Percentiles rank a stretch among this genome's conserved stretches.
phyloP scores from a whole-genome alignment of 176 grass and related monocot genomes.

The Carex cristatella region DNA sequence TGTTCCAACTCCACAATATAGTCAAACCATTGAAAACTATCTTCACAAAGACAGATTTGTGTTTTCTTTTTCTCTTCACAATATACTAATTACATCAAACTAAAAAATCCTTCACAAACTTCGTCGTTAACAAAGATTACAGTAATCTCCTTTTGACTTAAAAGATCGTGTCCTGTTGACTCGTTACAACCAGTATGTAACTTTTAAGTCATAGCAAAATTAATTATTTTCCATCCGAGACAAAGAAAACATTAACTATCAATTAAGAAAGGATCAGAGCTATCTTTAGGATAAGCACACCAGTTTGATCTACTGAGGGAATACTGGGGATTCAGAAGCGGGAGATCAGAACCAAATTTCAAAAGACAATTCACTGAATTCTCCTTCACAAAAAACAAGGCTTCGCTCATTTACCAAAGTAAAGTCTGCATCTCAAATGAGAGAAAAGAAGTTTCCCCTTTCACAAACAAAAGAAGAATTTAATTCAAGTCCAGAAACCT shows the following conservation, averaged over 20 bases:
- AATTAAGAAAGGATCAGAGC: neutral
- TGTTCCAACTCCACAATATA: neutral
- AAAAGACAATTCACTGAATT: neutral
- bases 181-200: neutral
- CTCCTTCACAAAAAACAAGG: conserved; percentile 13
- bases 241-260: neutral
- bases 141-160: neutral
- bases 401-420: neutral
- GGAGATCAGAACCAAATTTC: neutral
- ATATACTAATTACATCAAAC: neutral
- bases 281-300: neutral
- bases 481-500: neutral
- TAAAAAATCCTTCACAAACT: neutral
- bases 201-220: neutral
- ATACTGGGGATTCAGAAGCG: neutral
- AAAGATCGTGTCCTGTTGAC: neutral
- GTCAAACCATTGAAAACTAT: neutral
- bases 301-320: neutral
- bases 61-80: neutral
- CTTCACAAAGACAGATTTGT: neutral
- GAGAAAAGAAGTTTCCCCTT: conserved; percentile 4
- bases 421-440: conserved; percentile 4
- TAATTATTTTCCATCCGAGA: neutral
- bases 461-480: conserved; percentile 12
- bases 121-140: neutral